Evolutionary conservation across 352 stramenopile genomes (phyloP), one percentile per base, ranked within the genome.

Genomic region (Phytophthora kernoviae): DNA sequence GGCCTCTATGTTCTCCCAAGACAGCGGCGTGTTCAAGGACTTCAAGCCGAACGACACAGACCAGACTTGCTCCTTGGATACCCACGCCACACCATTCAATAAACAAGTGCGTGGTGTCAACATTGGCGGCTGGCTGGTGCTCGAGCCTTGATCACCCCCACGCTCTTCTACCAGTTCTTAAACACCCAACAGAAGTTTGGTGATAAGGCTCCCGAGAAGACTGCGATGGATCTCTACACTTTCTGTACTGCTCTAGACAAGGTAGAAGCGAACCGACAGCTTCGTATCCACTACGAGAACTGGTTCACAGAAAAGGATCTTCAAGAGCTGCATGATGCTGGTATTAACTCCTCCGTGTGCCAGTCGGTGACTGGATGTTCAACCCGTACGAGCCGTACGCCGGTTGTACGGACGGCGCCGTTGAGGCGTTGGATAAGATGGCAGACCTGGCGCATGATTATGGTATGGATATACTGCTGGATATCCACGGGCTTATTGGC

Each of bases 151-250:
- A 96, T 99, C 68, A 98, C 94, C 21, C 96, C 96, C 22, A 89
- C 78, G 58, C 69, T 99, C 20, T 99, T 98, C 71, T 98, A 98
- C 77, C 95, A 99, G 68, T 98, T 98, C 75, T 68, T 99, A 3
- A 73, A 64, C 53, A 90, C 79, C 0, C 76, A 90, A 52, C 79
- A 93, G 50, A 70, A 68, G 18, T 89, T 77, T 52, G 81, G 79
- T 8, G 78, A 93, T 56, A 70, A 96, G 40, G 83, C 93, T 18
- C 84, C 79, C 1, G 78, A 91, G 49, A 93, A 91, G 42, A 95
- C 85, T 6, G 95, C 78, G 8, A 96, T 98, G 84, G 95, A 98
- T 68, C 88, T 78, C 54, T 96, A 97, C 72, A 96, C 82, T 7
- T 98, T 98, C 75, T 95, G 85, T 48, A 88, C 75, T 43, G 88